Conservation (phyloP, 768 basidiomycete species). For the Mycena chlorophos region DNA sequence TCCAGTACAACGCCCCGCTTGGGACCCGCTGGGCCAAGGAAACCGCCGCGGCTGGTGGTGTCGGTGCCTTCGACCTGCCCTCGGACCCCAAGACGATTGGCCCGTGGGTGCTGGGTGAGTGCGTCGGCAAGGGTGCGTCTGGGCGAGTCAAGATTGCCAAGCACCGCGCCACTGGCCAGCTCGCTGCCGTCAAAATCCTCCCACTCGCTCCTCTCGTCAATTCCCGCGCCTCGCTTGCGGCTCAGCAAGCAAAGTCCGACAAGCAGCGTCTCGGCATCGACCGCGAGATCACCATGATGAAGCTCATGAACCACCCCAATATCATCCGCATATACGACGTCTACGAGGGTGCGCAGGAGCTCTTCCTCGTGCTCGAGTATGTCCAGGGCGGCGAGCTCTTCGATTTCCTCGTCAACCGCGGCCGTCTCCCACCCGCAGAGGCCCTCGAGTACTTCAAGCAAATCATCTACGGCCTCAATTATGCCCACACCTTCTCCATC, state of each 20-base stretch:
- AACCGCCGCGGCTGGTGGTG: constrained; percentile 75
- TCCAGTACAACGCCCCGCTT: constrained; percentile 65
- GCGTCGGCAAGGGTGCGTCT: constrained; percentile 90
- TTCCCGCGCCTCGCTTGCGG: constrained; percentile 67
- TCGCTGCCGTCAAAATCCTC: constrained; percentile 95
- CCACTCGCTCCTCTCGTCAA: constrained; percentile 77
- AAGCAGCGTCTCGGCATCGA: constrained; percentile 87
- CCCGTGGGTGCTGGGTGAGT: constrained; percentile 91
- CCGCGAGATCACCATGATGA: constrained; percentile 98
- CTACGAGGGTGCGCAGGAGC: constrained; percentile 87
- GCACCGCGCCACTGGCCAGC: constrained; percentile 81
- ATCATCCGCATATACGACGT: constrained; percentile 95
- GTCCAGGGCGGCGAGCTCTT: constrained; percentile 96
- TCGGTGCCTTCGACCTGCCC: constrained; percentile 74
- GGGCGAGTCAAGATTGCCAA: constrained; percentile 94
- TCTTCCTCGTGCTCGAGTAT: constrained; percentile 93
- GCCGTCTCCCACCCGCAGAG: constrained; percentile 75
- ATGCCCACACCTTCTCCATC: constrained; percentile 96
- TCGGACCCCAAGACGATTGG: constrained; percentile 86
- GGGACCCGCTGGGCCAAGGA: constrained; percentile 89
- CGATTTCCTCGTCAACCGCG: constrained; percentile 90
- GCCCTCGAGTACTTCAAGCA: constrained; percentile 94
- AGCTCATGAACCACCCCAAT: constrained; percentile 97
- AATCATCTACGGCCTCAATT: constrained; percentile 92
- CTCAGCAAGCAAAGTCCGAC: constrained; percentile 70